Base-by-base conservation (phyloP, 2,329 filamentous ascomycete species). In the Ascochyta lentis region DNA sequence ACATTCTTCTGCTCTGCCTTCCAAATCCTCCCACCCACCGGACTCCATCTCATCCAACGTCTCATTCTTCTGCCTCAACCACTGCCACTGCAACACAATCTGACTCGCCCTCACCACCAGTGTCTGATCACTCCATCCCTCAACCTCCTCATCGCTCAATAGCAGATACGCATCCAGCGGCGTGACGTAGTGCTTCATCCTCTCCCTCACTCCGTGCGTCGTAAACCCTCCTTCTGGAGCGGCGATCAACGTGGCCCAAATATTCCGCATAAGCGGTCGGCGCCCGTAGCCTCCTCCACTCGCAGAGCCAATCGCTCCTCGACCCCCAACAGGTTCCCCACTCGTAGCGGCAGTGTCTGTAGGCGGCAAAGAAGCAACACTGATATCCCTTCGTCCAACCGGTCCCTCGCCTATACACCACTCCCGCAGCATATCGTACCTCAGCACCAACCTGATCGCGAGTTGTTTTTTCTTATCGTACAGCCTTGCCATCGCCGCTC, bases 181-280 rank as follows among this genome's bases (percentile, higher is more conserved):
- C 1, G 68, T 71, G n/a, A 69, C 49, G 35, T 71, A 68, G 27
- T 73, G 70, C 37, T 61, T 64, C 70, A 73, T 71, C 19, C 64
- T 54, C 24, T 70, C 67, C 10, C 54, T 34, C 8, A 69, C 56
- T 4, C 53, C 63, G 16, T 60, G 50, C 8, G 64, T 67, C 4
- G 34, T 43, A 22, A 50, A 71, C 0, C 64, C 66, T 0, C 54
- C 54, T 0, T 12, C 0, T 3, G 67, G 66, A 15, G 61, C 63
- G 2, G 59, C 60, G 19, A 72, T 64, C 5, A 73, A 38, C 10
- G 68, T 72, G 0, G 69, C 27, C 26, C 64, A 43, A 0, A 73
- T 34, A 37, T 71, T 71, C 19, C 53, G 56, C 51, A 67, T 51
- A 6, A 67, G 31, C 3, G 49, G 23, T 1, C 50, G 46, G 4